phyloP scores from a whole-genome alignment of 164 flowering plant species.

The Dillenia suffruticosa region DNA sequence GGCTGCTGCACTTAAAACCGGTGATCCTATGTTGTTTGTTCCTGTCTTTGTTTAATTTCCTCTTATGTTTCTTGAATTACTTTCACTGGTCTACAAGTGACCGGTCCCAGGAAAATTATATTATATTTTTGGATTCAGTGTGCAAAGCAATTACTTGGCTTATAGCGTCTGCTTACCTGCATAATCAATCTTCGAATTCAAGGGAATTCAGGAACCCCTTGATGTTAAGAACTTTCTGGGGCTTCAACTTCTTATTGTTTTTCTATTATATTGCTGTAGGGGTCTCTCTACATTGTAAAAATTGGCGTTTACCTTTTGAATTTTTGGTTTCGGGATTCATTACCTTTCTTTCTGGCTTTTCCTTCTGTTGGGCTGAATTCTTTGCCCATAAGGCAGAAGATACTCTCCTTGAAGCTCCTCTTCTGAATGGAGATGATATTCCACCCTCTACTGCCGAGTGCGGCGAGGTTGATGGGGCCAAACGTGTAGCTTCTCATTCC shows the following conservation, averaged over 20 bases:
- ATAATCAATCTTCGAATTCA: slow-evolving; percentile 12
- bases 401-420: slow-evolving; percentile 17
- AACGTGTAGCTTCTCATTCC: slow-evolving; percentile 22
- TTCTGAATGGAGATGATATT: slow-evolving; percentile 14
- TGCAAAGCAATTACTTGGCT: slow-evolving; percentile 26
- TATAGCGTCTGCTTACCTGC: slow-evolving; percentile 25
- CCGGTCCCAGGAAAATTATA: slow-evolving; percentile 24
- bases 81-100: slow-evolving; percentile 22
- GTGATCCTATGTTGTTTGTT: slow-evolving; percentile 25
- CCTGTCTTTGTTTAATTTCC: slow-evolving; percentile 20
- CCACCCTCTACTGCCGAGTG: not conserved
- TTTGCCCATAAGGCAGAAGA: slow-evolving; percentile 17
- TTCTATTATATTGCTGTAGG: slow-evolving; percentile 18
- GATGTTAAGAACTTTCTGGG: slow-evolving; percentile 30
- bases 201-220: slow-evolving; percentile 12
- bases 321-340: slow-evolving; percentile 21
- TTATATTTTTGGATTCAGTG: slow-evolving; percentile 18
- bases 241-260: slow-evolving; percentile 17
- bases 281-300: slow-evolving; percentile 5
- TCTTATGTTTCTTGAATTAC: slow-evolving; percentile 12
- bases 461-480: not conserved
- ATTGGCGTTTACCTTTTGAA: slow-evolving; percentile 8
- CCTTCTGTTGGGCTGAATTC: slow-evolving; percentile 18
- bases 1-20: slow-evolving; percentile 8
- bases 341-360: slow-evolving; percentile 9